Evolutionary conservation across 192 early-diverging fungal genomes (phyloP), one percentile per base, ranked within the genome.

Genomic region (Entophlyctis helioformis): DNA sequence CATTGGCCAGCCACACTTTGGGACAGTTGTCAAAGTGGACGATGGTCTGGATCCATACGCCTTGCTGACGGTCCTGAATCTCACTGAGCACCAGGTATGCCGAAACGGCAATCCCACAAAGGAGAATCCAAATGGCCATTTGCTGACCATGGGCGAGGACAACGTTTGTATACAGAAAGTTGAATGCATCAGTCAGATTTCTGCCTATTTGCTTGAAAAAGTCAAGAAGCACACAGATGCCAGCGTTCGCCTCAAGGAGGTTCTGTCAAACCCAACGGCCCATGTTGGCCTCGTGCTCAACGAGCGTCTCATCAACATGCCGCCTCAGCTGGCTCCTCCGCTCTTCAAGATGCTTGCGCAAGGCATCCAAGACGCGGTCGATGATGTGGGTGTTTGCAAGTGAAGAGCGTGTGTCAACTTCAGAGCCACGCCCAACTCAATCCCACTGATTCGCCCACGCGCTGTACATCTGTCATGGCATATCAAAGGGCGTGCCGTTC

Each of bases 281-380:
- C 39, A 69, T 12, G 60, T 76, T 13, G 90, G 79, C 0, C 46
- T 91, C 42, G 53, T 98, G 20, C 19, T 98, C 18, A 87, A 78
- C 50, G 91, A 95, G 47, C 68, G 94, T 5, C 74, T 98, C 20
- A 75, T 98, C 56, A 98, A 98, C 56, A 90, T 98, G 87, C 94
- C 94, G 10, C 87, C 90, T 22, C 83, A 93, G 52, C 71, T 95
- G 8, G 76, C 84, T 1, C 82, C 89, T 16, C 89, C 85, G 1
- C 86, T 98, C 86, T 82, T 90, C 51, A 79, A 74, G 21, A 87
- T 95, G 87, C 68, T 95, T 31, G 46, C 75, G 28, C 83, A 89
- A 33, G 94, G 95, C 53, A 62, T 89, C 36, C 63, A 84, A 40
- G 69, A 72, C 67, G 82, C 82, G 11, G 57, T 82, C 15, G 79